Evolutionary conservation across 441 rosid genomes (phyloP).

Genomic region (Lepidium campestre): DNA sequence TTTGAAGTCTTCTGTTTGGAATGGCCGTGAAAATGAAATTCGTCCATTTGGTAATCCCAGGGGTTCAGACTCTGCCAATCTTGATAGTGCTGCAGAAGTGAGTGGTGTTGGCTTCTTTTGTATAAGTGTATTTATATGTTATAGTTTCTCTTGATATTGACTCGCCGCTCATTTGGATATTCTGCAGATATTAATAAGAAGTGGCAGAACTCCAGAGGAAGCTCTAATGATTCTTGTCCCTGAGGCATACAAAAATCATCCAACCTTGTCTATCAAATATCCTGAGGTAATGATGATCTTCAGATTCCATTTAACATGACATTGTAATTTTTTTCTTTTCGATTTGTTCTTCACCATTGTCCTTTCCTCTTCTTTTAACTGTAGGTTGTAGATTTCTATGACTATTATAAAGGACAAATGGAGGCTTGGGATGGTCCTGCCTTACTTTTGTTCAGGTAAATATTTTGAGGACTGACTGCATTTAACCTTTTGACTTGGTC

Average conservation of each 20-base stretch:
- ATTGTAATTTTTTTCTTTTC: neutral
- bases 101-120: conserved; percentile 15
- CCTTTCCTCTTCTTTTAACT: neutral
- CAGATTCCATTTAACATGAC: neutral
- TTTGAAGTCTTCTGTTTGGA: conserved; percentile 94
- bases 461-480: neutral
- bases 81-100: conserved; percentile 98
- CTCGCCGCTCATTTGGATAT: neutral
- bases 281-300: conserved; percentile 63
- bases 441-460: conserved; percentile 91
- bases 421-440: conserved; percentile 99
- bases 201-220: conserved; percentile 92
- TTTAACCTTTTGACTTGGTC: neutral
- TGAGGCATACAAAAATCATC: conserved; percentile 97
- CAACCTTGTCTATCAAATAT: conserved; percentile 76
- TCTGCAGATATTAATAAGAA: conserved; percentile 80
- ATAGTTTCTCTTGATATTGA: neutral
- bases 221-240: conserved; percentile 98
- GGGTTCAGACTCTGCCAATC: conserved; percentile 98
- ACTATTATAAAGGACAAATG: conserved; percentile 99
- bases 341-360: neutral
- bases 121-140: neutral
- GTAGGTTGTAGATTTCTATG: conserved; percentile 87
- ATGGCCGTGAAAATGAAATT: conserved; percentile 91
- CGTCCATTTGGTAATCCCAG: conserved; percentile 94